Evolutionary conservation across 495 filamentous ascomycete species (phyloP).

Genomic region (Friedmanniomyces endolithicus): DNA sequence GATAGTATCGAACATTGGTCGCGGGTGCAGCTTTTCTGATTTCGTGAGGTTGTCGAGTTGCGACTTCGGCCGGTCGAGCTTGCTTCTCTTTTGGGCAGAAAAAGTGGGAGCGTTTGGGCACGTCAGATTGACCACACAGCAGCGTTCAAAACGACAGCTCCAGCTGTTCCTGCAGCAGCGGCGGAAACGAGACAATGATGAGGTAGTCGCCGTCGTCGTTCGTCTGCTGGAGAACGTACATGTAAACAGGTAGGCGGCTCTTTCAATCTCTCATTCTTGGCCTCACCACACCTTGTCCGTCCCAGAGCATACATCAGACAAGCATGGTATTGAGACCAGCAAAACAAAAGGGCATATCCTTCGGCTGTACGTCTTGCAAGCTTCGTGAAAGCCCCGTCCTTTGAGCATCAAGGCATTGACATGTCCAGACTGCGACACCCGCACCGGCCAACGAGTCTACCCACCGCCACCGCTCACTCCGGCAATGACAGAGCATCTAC

Average conservation of each 20-base stretch:
- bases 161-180: neutral
- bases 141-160: too few relatives aligned
- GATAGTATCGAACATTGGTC: conserved; percentile 63
- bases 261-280: neutral
- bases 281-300: neutral
- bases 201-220: neutral
- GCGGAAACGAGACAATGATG: neutral
- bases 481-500: conserved; percentile 14
- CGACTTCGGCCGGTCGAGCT: neutral
- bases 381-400: neutral
- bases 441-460: conserved; percentile 18
- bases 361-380: conserved; percentile 16
- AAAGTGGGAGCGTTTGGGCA: neutral
- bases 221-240: too few relatives aligned
- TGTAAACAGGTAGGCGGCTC: too few relatives aligned
- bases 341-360: conserved; percentile 18
- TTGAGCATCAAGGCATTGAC: neutral
- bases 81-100: neutral
- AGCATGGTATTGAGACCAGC: conserved; percentile 14
- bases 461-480: conserved; percentile 4
- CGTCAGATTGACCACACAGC: too few relatives aligned
- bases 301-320: neutral
- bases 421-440: conserved; percentile 17
- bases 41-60: neutral
- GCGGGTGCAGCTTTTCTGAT: neutral